Evolutionary conservation across 352 stramenopile species (phyloP), one percentile per base, ranked within the genome.

Genomic region (Phytopythium kandeliae): DNA sequence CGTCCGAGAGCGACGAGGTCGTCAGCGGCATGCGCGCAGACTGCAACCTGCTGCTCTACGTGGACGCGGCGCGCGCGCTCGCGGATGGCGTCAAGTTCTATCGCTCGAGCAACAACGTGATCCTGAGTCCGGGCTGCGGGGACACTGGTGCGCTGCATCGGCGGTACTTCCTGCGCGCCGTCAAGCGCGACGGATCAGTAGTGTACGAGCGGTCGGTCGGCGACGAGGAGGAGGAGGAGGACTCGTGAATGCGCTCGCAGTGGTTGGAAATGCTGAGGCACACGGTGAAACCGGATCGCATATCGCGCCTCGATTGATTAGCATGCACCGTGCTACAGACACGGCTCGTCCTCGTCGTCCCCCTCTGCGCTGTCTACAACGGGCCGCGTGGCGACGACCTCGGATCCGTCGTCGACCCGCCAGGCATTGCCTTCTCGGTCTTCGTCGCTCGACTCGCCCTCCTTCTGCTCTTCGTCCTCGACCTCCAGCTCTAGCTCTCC

Each of bases 41-140:
- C 46, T 90, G 79, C 48, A 62, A 93, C 40, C 37, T 96, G 56
- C 62, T 92, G 54, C 55, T 96, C 9, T 94, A 86, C 54, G 55
- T 94, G 10, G 75, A 94, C 56, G 67, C 80, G 15, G 47, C 55
- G 4, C 58, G 58, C 35, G 84, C 81, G 13, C 55, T 94, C 46
- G 44, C 30, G 0, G 80, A 91, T 42, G 79, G 81, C 9, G 83
- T 94, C 56, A 79, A 73, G 61, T 92, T 94, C 53, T 94, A 75
- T 54, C 81, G 76, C 31, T 94, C 84, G 8, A 90, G 71, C 52
- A 94, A 94, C 57, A 90, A 92, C 55, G 84, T 94, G 21, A 58
- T 94, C 22, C 51, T 94, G 28, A 92, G 71, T 61, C 67, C 79
- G 2, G 84, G 84, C 0, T 26, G 70, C 16, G 72, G 60, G 0